Evolutionary conservation across 164 flowering plant species (phyloP), one percentile per base, ranked within the genome.

Genomic region (Chloranthus sessilifolius): DNA sequence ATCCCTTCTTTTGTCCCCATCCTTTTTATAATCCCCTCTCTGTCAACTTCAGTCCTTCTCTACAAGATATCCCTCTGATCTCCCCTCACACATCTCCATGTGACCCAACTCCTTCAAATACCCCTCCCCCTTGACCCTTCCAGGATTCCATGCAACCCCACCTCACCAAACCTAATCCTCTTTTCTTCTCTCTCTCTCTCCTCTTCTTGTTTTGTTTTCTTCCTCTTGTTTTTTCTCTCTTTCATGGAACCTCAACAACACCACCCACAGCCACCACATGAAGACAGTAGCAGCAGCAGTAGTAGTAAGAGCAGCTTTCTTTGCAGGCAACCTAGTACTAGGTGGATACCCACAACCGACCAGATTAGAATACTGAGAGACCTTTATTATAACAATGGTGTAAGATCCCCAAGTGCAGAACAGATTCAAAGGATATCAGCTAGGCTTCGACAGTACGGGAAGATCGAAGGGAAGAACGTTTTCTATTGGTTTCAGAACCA

Each of bases 401-500:
- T 92, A 16, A 67, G 97, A 64, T 86, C 99, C 31, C 99, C 99
- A 0, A 74, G 53, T 55, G 88, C 90, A 15, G 95, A 84, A 5
- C 92, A 92, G 67, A 92, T 92, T 33, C 99, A 92, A 76, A 72
- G 74, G 69, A 92, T 92, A 61, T 75, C 95, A 4, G 81, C 92
- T 42, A 59, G 80, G 68, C 65, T 92, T 11, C 63, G 89, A 27
- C 89, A 83, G 68, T 92, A 84, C 50, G 99, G 99, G 1, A 84
- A 86, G 75, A 89, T 92, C 9, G 99, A 92, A 58, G 99, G 99
- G 56, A 92, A 92, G 67, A 92, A 92, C 47, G 99, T 92, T 14
- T 92, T 92, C 61, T 92, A 92, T 49, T 92, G 99, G 99, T 92
- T 92, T 59, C 99, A 92, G 70, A 92, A 92, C 62, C 96, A 92